Evolutionary conservation across 768 basidiomycete genomes (phyloP), one percentile per base, ranked within the genome.

Genomic region (Russula ochroleuca): DNA sequence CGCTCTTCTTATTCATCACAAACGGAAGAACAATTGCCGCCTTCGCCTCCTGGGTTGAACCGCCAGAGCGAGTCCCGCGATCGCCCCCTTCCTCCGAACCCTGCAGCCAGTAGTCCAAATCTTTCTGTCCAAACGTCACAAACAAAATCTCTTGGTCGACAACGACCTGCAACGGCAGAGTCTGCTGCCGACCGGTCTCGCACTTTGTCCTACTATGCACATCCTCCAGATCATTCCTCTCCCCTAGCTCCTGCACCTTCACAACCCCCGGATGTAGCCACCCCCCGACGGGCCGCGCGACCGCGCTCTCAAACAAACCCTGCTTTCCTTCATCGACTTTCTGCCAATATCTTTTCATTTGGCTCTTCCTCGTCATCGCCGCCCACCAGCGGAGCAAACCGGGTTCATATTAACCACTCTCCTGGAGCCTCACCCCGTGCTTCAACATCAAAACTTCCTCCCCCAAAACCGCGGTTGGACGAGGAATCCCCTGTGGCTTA

Each of bases 401-500:
- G 68, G 11, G 67, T 68, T 33, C 63, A 66, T 17, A 64, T 70
- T 1, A 71, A 70, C 5, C 55, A 50, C 43, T 59, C 33, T 57
- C 70, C 73, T 5, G 70, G 74, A 48, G 74, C 75, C 50, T 80
- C 81, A n/a, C 79, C 81, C 33, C 76, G 80, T 9, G 69, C 75
- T 41, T 81, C 82, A 17, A 63, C 80, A 23, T 76, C 77, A 14
- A 82, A 77, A 58, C 76, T 77, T 19, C 70, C 79, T 17, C 76
- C 83, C 45, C 79, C 85, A 33, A 80, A 78, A 69, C 86, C 87
- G 2, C 75, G 74, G 40, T 67, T 72, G 19, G 75, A 79, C 41
- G 83, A 81, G 38, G 93, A 96, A 74, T 81, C 85, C 25, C 85
- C 89, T 1, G 85, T 85, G 62, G 72, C 75, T 2, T 98, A 91